phyloP scores from a whole-genome alignment of 2,329 filamentous ascomycete genomes.

The Metarhizium anisopliae region DNA sequence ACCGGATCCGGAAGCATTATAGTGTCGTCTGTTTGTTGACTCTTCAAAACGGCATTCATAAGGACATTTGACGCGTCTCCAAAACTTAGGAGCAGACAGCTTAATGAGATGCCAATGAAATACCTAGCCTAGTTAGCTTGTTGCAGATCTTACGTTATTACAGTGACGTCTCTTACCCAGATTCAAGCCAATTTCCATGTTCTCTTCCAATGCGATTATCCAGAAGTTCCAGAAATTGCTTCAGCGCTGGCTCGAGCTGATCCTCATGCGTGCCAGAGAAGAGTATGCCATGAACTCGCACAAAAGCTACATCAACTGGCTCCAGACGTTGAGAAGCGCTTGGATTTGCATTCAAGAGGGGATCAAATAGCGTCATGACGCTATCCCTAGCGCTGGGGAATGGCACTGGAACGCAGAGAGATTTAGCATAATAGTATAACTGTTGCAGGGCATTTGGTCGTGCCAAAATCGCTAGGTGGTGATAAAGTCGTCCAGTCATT shows the following conservation, averaged over 20 bases:
- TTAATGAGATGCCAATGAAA: conserved; percentile 20
- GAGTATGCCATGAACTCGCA: conserved; percentile 55
- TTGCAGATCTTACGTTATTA: no score
- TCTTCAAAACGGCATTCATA: conserved; percentile 27
- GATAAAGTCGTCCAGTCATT: conserved; percentile 69
- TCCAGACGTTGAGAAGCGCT: conserved; percentile 18
- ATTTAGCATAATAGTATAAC: conserved; percentile 63
- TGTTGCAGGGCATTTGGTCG: conserved; percentile 62
- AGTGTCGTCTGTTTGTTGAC: conserved; percentile 4
- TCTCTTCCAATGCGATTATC: conserved; percentile 45
- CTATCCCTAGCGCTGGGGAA: conserved; percentile 62
- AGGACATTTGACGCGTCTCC: conserved; percentile 35
- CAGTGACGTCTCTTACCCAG: conserved; percentile 23
- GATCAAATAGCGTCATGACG: conserved; percentile 61
- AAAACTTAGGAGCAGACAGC: conserved; percentile 25
- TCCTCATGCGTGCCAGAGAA: conserved; percentile 44
- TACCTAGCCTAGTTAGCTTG: conserved; percentile 16
- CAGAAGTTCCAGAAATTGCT: conserved; percentile 43
- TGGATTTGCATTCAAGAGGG: conserved; percentile 29
- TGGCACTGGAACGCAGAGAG: conserved; percentile 56
- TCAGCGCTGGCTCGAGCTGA: conserved; percentile 24
- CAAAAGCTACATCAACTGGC: conserved; percentile 47
- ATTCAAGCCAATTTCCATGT: conserved; percentile 42
- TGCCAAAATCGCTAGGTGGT: conserved; percentile 76
- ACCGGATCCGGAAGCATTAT: conserved; percentile 4